phyloP scores from a whole-genome alignment of 2,329 filamentous ascomycete genomes.

The Cladosporium sp. region DNA sequence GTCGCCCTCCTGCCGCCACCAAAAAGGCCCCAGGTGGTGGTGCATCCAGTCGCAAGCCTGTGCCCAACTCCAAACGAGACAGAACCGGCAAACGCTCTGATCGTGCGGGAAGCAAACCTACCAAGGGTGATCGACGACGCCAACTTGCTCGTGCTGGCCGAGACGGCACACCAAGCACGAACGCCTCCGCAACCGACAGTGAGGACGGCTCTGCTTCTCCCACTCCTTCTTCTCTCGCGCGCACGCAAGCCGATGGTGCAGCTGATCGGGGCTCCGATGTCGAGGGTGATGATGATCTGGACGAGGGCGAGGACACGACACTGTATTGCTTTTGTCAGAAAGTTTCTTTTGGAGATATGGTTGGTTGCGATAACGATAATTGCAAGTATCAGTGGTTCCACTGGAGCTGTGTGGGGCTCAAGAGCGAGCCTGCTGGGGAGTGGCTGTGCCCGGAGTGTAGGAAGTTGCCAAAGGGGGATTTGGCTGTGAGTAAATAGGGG shows the following conservation, averaged over 20 bases:
- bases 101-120: conserved; percentile 16
- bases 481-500: conserved; percentile 9
- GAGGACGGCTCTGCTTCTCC: conserved; percentile 24
- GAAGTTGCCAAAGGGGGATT: conserved; percentile 16
- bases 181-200: conserved; percentile 23
- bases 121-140: conserved; percentile 31
- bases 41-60: conserved; percentile 1
- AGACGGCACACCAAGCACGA: conserved; percentile 28
- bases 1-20: conserved; percentile 13
- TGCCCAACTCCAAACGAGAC: not conserved
- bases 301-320: conserved; percentile 69
- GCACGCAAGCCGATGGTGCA: conserved; percentile 26
- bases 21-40: conserved; percentile 6
- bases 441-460: conserved; percentile 46
- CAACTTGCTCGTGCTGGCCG: conserved; percentile 30
- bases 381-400: conserved; percentile 87
- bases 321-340: conserved; percentile 80
- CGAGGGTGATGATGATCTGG: conserved; percentile 53
- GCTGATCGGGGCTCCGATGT: conserved; percentile 22
- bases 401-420: conserved; percentile 58
- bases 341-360: conserved; percentile 83
- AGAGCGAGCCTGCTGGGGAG: conserved; percentile 46
- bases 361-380: conserved; percentile 78
- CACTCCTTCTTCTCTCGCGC: conserved; percentile 28
- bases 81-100: conserved; percentile 8